These are phyloP conservation scores for Amauroascus niger DNA, from an alignment of 2,329 filamentous ascomycete species.

Conservation along the genomic window DNA sequence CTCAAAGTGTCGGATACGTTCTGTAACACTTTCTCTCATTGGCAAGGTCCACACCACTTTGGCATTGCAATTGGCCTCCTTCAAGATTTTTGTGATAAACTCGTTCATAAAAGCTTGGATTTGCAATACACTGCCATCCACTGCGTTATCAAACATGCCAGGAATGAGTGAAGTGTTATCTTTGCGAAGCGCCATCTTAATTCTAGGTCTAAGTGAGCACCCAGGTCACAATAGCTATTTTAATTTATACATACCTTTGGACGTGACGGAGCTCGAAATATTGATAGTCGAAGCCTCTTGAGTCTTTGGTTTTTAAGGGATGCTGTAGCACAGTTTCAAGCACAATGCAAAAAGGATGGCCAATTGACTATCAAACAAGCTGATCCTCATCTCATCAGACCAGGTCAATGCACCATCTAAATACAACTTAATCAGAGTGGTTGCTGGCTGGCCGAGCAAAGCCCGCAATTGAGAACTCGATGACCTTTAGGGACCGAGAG, in stretches of 20 bases:
- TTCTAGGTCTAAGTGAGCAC: constrained; percentile 1
- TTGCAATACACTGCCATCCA: not conserved
- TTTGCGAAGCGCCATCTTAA: not conserved
- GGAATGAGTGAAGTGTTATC: not conserved
- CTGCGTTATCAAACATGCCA: constrained; percentile 1
- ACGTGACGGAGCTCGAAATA: no score
- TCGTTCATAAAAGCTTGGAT: not conserved
- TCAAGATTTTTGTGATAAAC: not conserved
- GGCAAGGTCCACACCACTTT: not conserved
- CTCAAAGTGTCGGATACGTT: not conserved
- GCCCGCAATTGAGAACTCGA: constrained; percentile 14
- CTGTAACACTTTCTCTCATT: not conserved
- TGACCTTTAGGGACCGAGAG: constrained; percentile 15
- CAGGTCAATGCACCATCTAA: no score
- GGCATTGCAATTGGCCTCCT: not conserved
- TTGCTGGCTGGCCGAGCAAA: no score
- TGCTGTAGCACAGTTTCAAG: no score
- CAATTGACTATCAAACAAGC: no score
- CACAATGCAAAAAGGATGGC: no score
- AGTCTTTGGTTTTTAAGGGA: no score
- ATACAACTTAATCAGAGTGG: no score
- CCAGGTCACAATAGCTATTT: no score
- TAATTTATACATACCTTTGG: no score
- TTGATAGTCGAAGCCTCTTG: no score
- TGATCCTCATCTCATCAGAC: no score